These are phyloP conservation scores for Saraca asoca DNA, from an alignment of 331 rosid genomes.

Conservation along the genomic window DNA sequence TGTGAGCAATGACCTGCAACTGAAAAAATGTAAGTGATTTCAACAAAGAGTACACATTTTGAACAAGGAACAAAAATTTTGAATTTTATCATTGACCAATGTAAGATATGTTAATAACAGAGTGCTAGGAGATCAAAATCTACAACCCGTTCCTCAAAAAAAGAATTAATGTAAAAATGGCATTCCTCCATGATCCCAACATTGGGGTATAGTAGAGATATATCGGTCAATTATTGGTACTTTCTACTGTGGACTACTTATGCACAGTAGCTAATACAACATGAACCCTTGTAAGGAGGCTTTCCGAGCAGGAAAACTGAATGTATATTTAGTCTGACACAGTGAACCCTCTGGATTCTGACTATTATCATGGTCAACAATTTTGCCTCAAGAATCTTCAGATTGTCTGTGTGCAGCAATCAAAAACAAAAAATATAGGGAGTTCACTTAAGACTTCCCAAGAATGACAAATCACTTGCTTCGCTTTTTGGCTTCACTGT, in stretches of 20 bases:
- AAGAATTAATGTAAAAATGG: conserved; percentile 56
- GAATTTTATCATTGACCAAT: conserved; percentile 59
- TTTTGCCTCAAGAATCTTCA: conserved; percentile 47
- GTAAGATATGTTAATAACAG: conserved; percentile 55
- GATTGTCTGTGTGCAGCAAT: conserved; percentile 34
- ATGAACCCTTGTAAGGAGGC: conserved; percentile 48
- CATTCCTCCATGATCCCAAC: conserved; percentile 52
- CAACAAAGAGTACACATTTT: too few species aligned
- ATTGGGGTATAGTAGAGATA: conserved; percentile 49
- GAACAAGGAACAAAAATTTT: conserved; percentile 30
- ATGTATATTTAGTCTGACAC: conserved; percentile 31
- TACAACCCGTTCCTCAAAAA: conserved; percentile 55
- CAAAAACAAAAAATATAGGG: conserved; percentile 43
- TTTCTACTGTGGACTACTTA: conserved; percentile 61
- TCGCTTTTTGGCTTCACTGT: conserved; percentile 69
- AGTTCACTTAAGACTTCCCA: conserved; percentile 37
- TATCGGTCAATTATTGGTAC: conserved; percentile 56
- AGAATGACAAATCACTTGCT: conserved; percentile 48
- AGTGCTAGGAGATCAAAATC: conserved; percentile 52
- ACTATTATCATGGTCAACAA: conserved; percentile 39
- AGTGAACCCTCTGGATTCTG: conserved; percentile 44
- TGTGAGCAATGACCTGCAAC: too few species aligned
- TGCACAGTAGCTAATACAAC: conserved; percentile 63
- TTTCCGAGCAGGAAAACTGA: conserved; percentile 44
- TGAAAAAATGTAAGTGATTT: too few species aligned